Evolutionary conservation across 2,329 filamentous ascomycete species (phyloP), one percentile per base, ranked within the genome.

Genomic region (Apiospora marii): DNA sequence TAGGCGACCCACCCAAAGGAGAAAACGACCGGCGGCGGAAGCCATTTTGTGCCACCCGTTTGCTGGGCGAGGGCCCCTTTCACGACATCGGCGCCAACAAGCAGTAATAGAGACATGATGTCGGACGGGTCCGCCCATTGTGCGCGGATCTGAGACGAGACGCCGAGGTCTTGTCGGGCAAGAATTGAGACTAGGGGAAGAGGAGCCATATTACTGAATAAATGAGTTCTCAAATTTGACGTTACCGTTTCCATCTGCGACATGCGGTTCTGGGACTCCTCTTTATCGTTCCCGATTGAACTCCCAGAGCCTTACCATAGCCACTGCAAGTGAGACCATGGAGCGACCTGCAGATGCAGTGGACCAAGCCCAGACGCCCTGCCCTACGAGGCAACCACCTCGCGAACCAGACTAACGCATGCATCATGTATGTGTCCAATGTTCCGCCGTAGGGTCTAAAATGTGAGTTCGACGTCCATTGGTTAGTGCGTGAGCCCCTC

Each of bases 61-160:
- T 41, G 34, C 19, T 67, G 61, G 0, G 61, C 61, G 34, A 67
- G 34, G 1, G 61, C 61, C 5, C 41, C 41, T 19, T 67, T 41
- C 13, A 69, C 71, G 34, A 72, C 69, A 51, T 76, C 74, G 44
- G 74, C 72, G 30, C 74, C 74, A 30, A 76, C 61, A 7, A 77
- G 69, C 27, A 77, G 72, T 14, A 77, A 72, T 37, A 77, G 67
- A 49, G 68, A 73, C 22, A 77, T 69, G 46, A 77, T 75, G 58
- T 77, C 75, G 19, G 71, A 13, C 24, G 75, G 73, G 24, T 73
- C 75, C n/a, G 22, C 37, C 73, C 74, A 75, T 70, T 76, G 75
- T 12, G 53, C 34, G 51, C 27, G 58, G 24, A 72, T 44, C 2
- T 70, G 30, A 30, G 51, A 58, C 3, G 51, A 58, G 24, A 58